Evolutionary conservation across 805 yeast genomes (phyloP), one percentile per base, ranked within the genome.

Genomic region (Yarrowia bubula): DNA sequence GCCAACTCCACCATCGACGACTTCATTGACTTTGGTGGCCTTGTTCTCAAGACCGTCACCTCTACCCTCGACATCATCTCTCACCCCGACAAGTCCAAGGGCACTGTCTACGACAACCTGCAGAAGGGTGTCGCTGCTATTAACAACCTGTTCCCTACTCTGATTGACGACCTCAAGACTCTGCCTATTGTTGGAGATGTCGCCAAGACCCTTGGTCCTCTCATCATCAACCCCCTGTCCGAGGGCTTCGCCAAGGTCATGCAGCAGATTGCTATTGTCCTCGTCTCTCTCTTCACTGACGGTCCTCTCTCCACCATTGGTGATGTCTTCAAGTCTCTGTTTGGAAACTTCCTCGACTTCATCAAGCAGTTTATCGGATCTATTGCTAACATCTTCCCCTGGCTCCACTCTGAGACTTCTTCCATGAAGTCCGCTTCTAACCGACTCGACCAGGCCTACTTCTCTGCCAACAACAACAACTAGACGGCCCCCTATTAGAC

Each of bases 381-480:
- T 10, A 51, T 51, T 38, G 58, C 58, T 33, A 51, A 37, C 58
- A 42, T 51, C 33, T 51, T 51, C 58, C 58, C 58, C 43, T 51
- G 58, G 58, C 22, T 51, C 43, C 58, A 51, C 58, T 37, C 58
- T 43, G 58, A 51, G 58, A 51, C 58, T 22, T 51, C 58, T 22
- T 51, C 58, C 58, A 51, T 51, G 58, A 51, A 51, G 58, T 37
- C 43, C 13, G 58, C 58, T n/a, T 51, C 58, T n/a, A 51, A 51
- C 58, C 58, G 58, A 51, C 58, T 51, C 10, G 58, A 51, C 43
- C 58, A 51, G 58, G 58, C 58, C 5, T 51, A 51, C 58, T 37
- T 22, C 33, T 51, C 58, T 22, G 58, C 42, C 32, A 37, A 51
- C 35, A 31, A 51, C 35, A 31, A 31, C 43, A 33, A 35, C 57